Base-by-base conservation (phyloP, 331 rosid genomes). In the Malus hybrid region DNA sequence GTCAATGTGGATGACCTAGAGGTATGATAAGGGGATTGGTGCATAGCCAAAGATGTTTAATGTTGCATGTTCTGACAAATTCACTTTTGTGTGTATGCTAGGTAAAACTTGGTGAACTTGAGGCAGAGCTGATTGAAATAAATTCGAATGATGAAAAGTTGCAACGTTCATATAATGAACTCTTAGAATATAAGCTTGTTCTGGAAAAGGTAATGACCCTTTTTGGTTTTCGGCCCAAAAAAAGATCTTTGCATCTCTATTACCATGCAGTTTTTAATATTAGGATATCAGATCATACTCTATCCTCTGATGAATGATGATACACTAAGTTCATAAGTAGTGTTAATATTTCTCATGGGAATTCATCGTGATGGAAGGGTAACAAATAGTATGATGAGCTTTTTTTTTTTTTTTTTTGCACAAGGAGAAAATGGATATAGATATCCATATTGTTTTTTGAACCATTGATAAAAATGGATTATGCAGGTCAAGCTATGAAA, bases 91-190 rank as follows among this genome's bases (percentile, higher is more conserved):
- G 76, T 69, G 58, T 70, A 82, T 78, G 56, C 72, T 71, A 95
- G 99, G 90, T 88, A 55, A 90, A 90, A 86, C 97, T 95, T 80
- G 86, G 90, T 44, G 99, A 95, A 68, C 88, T 92, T 63, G 99
- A 95, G 86, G 78, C 91, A 16, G 98, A 95, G 85, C 84, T 95
- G 87, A 66, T 73, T 78, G 99, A 92, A 84, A 88, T 92, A 79
- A 95, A 95, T 81, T 92, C 93, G 10, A 95, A 95, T 87, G 85
- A 93, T 71, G 99, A 90, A 60, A 95, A 95, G 89, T 80, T 95
- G 86, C 98, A 88, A 33, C 94, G 99, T 16, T 81, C 99, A n/a
- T 84, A 89, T 77, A 95, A 87, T 80, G 99, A 95, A 80, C 97
- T 90, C 60, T 84, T 79, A 75, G 99, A 95, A 82, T 95, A 89